These are phyloP conservation scores for Skeletonema costatum DNA, from an alignment of 108 stramenopile genomes.

Conservation along the genomic window DNA sequence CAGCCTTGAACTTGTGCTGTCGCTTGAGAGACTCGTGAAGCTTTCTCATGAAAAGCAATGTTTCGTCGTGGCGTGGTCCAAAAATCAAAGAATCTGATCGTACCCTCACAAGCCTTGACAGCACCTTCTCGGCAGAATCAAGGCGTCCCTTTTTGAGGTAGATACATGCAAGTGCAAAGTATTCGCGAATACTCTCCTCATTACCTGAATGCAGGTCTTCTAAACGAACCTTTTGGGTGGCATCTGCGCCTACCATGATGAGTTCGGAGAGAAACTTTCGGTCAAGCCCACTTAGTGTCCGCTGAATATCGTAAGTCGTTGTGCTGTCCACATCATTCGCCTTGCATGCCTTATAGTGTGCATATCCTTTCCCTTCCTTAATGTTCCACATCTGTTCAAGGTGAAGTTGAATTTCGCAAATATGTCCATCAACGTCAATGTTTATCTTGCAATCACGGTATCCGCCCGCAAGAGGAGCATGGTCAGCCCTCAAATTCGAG, in stretches of 20 bases:
- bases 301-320: conserved; percentile 23
- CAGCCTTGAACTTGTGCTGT: conserved; percentile 38
- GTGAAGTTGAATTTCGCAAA: conserved; percentile 49
- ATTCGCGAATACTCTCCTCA: conserved; percentile 37
- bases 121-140: conserved; percentile 25
- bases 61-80: conserved; percentile 38
- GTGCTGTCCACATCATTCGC: conserved; percentile 22
- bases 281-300: conserved; percentile 26
- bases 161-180: conserved; percentile 30
- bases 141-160: conserved; percentile 24
- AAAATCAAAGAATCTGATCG: conserved; percentile 23
- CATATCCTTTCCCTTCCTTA: conserved; percentile 33
- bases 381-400: conserved; percentile 37
- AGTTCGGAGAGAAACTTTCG: conserved; percentile 26
- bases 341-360: conserved; percentile 30
- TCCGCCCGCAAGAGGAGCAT: conserved; percentile 28
- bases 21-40: conserved; percentile 26
- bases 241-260: conserved; percentile 22
- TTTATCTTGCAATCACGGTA: conserved; percentile 50
- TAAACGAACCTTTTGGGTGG: conserved; percentile 2
- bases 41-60: conserved; percentile 23
- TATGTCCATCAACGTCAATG: conserved; percentile 35
- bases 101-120: conserved; percentile 31
- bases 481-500: conserved; percentile 29
- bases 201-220: conserved; percentile 13